Conservation (phyloP, 176 grass and related monocot genomes). For the Puya raimondii region DNA sequence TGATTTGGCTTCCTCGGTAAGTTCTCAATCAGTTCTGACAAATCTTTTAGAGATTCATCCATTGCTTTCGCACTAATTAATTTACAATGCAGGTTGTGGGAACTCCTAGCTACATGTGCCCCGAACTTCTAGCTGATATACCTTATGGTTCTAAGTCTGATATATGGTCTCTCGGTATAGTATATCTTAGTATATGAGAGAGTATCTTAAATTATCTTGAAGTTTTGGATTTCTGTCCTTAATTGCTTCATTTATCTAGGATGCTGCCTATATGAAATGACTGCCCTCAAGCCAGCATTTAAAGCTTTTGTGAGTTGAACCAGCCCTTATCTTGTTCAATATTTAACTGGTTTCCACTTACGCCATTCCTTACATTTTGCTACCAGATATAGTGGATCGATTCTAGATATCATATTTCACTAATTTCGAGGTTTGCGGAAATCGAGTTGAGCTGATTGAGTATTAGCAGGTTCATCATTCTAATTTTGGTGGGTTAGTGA, state of each 20-base stretch:
- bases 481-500: no score
- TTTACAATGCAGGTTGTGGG: constrained; percentile 59
- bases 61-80: constrained; percentile 13
- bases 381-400: background rate
- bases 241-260: constrained; percentile 35
- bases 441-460: no score
- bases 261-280: constrained; percentile 98
- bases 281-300: constrained; percentile 73
- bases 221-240: background rate
- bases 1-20: constrained; percentile 87
- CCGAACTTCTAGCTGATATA: constrained; percentile 95
- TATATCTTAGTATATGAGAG: background rate
- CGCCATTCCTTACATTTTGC: background rate
- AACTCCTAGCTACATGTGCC: constrained; percentile 98
- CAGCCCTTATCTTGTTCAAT: background rate
- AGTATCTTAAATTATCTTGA: background rate
- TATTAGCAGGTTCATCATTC: no score
- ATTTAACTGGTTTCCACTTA: constrained; percentile 6
- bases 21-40: constrained; percentile 15
- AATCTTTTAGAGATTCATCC: constrained; percentile 3
- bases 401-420: background rate
- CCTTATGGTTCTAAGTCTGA: constrained; percentile 96
- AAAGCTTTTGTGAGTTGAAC: constrained; percentile 82
- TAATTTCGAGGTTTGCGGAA: background rate
- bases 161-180: constrained; percentile 90